Conservation (phyloP, 2,329 filamentous ascomycete genomes). For the Venturia effusa region DNA sequence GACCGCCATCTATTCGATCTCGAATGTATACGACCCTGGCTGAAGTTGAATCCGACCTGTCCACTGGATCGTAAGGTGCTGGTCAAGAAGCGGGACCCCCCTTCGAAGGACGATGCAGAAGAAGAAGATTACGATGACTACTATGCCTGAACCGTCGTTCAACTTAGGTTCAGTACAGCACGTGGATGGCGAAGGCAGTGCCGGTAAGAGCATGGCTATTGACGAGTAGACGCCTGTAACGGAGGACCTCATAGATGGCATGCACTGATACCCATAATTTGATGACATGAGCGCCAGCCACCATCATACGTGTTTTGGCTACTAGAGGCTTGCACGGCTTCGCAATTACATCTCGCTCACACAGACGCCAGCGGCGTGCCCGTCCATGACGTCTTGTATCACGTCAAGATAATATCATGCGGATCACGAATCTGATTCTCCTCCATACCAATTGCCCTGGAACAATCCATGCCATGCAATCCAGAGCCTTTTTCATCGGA, state of each 20-base stretch:
- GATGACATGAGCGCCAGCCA: neutral
- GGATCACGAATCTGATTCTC: neutral
- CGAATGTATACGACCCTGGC: conserved; percentile 54
- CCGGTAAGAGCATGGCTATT: neutral
- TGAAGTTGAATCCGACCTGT: conserved; percentile 53
- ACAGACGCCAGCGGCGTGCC: neutral
- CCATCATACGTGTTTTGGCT: neutral
- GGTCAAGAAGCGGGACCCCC: conserved; percentile 37
- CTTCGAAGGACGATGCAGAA: conserved; percentile 37
- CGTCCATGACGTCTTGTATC: neutral
- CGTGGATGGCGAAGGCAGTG: neutral
- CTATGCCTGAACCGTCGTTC: conserved; percentile 7
- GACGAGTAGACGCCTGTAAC: neutral
- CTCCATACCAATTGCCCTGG: neutral
- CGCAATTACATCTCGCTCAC: neutral
- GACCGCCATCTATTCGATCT: conserved; percentile 52
- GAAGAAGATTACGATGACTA: conserved; percentile 38
- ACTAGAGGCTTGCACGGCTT: neutral
- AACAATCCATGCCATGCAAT: neutral
- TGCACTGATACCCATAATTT: neutral
- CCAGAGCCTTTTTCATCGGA: too few relatives aligned
- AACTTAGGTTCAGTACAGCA: neutral
- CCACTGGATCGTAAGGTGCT: conserved; percentile 50
- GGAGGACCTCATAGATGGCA: neutral
- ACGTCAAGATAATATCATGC: neutral